These are phyloP conservation scores for Serpula lacrymans DNA, from an alignment of 768 basidiomycete genomes.

Conservation along the genomic window DNA sequence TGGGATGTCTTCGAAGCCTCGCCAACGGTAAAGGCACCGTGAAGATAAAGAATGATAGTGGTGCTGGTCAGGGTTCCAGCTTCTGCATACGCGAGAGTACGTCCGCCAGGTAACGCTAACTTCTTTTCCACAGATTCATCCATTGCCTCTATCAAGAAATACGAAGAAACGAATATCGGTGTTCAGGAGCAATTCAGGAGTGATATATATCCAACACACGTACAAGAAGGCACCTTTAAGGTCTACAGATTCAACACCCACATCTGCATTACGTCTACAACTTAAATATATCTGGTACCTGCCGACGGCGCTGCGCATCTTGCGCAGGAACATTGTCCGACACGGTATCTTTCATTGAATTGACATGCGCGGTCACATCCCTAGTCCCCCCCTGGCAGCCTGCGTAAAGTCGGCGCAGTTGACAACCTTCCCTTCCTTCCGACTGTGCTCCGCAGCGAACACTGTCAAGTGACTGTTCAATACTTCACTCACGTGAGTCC, in stretches of 20 bases:
- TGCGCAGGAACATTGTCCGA: too few relatives aligned
- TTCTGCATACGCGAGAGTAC: constrained; percentile 53
- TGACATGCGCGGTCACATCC: constrained; percentile 1
- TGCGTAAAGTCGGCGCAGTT: constrained; percentile 67
- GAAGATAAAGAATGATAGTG: constrained; percentile 50
- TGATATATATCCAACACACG: too few relatives aligned
- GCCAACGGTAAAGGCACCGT: constrained; percentile 54
- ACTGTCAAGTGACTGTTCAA: constrained; percentile 79
- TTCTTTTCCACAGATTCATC: too few relatives aligned
- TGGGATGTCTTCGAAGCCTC: constrained; percentile 33
- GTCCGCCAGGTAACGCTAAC: constrained; percentile 32
- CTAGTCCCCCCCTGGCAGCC: constrained; percentile 35
- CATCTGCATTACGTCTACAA: too few relatives aligned
- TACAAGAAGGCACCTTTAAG: too few relatives aligned
- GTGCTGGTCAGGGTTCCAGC: constrained; percentile 47
- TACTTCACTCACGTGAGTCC: constrained; percentile 65
- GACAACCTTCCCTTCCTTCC: constrained; percentile 65
- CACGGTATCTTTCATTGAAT: too few relatives aligned
- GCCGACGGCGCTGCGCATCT: too few relatives aligned
- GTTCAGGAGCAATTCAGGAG: too few relatives aligned
- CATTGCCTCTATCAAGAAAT: too few relatives aligned
- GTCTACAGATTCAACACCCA: too few relatives aligned
- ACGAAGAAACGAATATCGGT: too few relatives aligned
- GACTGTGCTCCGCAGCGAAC: constrained; percentile 82
- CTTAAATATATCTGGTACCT: too few relatives aligned